A percentile compares a stretch with the other conserved stretches of the same genome.
Conservation (phyloP, 2,329 filamentous ascomycete species). For the Neopestalotiopsis rosae region DNA sequence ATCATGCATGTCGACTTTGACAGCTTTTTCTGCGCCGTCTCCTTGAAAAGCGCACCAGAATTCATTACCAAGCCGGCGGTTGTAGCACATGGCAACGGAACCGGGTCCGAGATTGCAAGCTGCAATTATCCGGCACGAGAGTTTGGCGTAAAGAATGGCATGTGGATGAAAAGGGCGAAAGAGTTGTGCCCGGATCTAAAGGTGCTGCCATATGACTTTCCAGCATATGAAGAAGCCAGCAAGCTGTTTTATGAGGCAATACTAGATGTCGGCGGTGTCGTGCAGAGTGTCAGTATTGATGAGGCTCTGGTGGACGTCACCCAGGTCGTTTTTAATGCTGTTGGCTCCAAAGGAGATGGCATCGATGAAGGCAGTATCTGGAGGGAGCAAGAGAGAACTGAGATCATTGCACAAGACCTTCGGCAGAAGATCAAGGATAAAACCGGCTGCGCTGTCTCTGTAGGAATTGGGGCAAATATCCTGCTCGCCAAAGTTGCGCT, state of each 20-base stretch:
- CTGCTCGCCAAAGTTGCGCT: constrained; percentile 89
- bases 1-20: constrained; percentile 98
- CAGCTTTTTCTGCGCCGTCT: constrained; percentile 96
- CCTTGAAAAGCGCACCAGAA: constrained; percentile 77
- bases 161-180: constrained; percentile 97
- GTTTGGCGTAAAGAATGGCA: constrained; percentile 92
- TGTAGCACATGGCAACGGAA: constrained; percentile 85
- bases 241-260: constrained; percentile 86
- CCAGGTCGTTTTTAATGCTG: constrained; percentile 66
- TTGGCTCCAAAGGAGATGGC: constrained; percentile 69
- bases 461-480: constrained; percentile 92
- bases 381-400: constrained; percentile 79
- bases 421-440: constrained; percentile 72
- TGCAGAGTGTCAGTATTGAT: constrained; percentile 97
- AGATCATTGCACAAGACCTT: constrained; percentile 71
- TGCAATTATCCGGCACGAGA: constrained; percentile 92
- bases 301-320: constrained; percentile 91
- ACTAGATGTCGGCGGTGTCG: constrained; percentile 76
- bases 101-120: constrained; percentile 92
- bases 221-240: constrained; percentile 92
- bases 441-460: constrained; percentile 87
- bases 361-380: constrained; percentile 72
- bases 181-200: constrained; percentile 86
- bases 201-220: constrained; percentile 94
- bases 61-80: constrained; percentile 80